Percentiles rank a stretch among this genome's conserved stretches.
Evolutionary conservation across 2,329 filamentous ascomycete genomes (phyloP).

Genomic region (Colletotrichum abscissum): DNA sequence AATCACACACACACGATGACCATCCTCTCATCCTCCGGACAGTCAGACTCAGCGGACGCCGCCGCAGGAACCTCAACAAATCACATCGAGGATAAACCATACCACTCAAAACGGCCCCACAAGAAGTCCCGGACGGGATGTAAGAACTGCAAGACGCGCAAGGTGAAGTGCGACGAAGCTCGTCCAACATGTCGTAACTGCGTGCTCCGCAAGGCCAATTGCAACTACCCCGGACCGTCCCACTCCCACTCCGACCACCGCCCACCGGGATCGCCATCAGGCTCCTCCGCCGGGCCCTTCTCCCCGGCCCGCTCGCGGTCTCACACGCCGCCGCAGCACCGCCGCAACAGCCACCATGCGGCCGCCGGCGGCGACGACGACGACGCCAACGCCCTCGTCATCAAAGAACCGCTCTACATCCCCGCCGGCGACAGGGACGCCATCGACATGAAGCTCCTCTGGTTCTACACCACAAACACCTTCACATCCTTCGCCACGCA

Average conservation of each 20-base stretch:
- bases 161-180: slow-evolving; percentile 66
- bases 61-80: not conserved
- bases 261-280: slow-evolving; percentile 19
- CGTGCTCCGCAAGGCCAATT: slow-evolving; percentile 57
- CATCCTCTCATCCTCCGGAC: slow-evolving; percentile 17
- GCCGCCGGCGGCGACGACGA: not conserved
- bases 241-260: slow-evolving; percentile 20
- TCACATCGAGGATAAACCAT: slow-evolving; percentile 40
- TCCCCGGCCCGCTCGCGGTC: slow-evolving; percentile 20
- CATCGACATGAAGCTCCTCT: slow-evolving; percentile 64
- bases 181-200: slow-evolving; percentile 63
- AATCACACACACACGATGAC: slow-evolving; percentile 14
- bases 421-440: slow-evolving; percentile 45
- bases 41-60: not conserved
- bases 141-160: slow-evolving; percentile 65
- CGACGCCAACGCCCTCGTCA: slow-evolving; percentile 30
- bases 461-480: slow-evolving; percentile 64
- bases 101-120: slow-evolving; percentile 63
- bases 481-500: slow-evolving; percentile 58
- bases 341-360: too few species aligned
- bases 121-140: slow-evolving; percentile 66
- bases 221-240: slow-evolving; percentile 54
- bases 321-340: slow-evolving; percentile 7
- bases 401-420: slow-evolving; percentile 42
- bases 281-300: slow-evolving; percentile 9